phyloP scores from a whole-genome alignment of 345 rosid genomes.

The Eucalyptus curtisii region DNA sequence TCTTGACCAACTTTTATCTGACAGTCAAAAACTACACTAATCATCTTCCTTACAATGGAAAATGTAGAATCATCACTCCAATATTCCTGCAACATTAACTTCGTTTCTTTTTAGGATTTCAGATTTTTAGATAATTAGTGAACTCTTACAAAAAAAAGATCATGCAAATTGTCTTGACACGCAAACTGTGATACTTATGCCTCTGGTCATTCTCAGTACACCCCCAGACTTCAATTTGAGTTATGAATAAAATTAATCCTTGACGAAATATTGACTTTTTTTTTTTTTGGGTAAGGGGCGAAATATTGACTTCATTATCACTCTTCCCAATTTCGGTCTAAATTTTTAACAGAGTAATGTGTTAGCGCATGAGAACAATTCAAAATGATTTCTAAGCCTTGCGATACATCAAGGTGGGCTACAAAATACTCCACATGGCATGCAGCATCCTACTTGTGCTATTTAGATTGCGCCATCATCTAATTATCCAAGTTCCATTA shows the following conservation, averaged over 20 bases:
- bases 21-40: background rate
- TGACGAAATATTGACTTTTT: background rate
- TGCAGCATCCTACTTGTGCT: background rate
- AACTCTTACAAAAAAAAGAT: no score
- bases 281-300: no score
- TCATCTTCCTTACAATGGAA: background rate
- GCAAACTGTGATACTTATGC: background rate
- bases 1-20: slow-evolving; percentile 30
- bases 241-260: background rate
- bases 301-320: background rate
- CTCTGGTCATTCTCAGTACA: background rate
- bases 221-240: background rate
- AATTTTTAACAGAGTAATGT: background rate
- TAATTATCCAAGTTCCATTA: background rate
- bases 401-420: background rate
- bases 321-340: background rate
- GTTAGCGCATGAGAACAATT: background rate
- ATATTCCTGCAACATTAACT: background rate
- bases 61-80: background rate
- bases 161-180: background rate
- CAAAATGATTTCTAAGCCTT: background rate
- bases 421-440: background rate
- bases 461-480: background rate
- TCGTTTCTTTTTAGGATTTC: background rate
- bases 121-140: background rate